A percentile compares a stretch with the other conserved stretches of the same genome.
phyloP scores from a whole-genome alignment of 2,329 filamentous ascomycete genomes.

The Penicillium sp. region DNA sequence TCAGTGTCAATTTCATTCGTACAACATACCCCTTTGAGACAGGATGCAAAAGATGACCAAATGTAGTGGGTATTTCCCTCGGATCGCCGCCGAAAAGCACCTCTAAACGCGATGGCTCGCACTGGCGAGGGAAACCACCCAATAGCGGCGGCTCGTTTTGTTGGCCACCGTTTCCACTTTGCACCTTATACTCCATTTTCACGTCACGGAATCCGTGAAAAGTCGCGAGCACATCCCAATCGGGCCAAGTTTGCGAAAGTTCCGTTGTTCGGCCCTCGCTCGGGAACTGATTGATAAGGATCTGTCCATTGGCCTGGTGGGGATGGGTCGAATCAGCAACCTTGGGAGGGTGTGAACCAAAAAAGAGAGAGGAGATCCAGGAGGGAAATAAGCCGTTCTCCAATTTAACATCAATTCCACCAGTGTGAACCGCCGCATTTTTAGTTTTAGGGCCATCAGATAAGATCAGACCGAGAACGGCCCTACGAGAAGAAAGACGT shows the following conservation, averaged over 20 bases:
- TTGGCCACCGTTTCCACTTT: background rate
- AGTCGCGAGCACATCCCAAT: background rate
- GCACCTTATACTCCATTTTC: background rate
- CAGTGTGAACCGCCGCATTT: constrained; percentile 2
- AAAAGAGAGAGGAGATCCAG: background rate
- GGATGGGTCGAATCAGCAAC: constrained; percentile 7
- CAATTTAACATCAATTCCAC: constrained; percentile 11
- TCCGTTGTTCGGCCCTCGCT: constrained; percentile 21
- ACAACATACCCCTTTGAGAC: background rate
- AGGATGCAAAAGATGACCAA: background rate
- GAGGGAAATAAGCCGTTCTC: background rate
- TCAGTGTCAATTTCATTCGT: background rate
- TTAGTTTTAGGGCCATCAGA: constrained; percentile 24
- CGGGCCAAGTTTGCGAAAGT: constrained; percentile 2
- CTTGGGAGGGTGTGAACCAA: background rate
- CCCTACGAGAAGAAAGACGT: background rate
- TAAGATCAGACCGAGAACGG: constrained; percentile 26
- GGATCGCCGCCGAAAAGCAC: constrained; percentile 1
- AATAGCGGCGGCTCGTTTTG: constrained; percentile 6
- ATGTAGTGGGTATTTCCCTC: background rate
- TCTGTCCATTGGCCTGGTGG: background rate
- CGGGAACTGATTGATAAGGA: constrained; percentile 30
- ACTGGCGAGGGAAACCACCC: background rate
- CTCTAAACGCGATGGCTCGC: background rate
- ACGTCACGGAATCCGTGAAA: background rate